Evolutionary conservation across 345 rosid species (phyloP).

Genomic region (Linum usitatissimum): DNA sequence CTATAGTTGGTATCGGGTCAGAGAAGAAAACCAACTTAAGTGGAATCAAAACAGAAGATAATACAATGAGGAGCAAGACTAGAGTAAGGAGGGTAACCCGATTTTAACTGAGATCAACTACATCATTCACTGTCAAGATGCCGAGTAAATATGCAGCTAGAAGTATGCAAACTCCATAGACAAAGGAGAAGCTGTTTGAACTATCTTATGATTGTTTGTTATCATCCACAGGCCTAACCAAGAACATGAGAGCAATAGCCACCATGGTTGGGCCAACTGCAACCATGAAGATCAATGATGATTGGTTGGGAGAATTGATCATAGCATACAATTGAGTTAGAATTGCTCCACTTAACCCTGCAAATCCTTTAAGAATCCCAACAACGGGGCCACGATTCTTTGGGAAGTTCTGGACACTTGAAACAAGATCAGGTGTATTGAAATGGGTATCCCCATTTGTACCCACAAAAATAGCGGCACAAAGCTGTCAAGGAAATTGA

Average conservation of each 20-base stretch:
- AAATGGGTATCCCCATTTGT: constrained; percentile 9
- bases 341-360: constrained; percentile 8
- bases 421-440: constrained; percentile 2
- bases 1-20: constrained; percentile 1
- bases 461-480: constrained; percentile 5
- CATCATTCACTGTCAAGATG: constrained; percentile 2
- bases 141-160: constrained; percentile 5
- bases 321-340: constrained; percentile 7
- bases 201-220: constrained; percentile 5
- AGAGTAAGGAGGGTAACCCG: background rate
- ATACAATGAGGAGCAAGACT: background rate
- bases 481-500: constrained; percentile 7
- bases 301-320: constrained; percentile 4
- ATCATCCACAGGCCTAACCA: constrained; percentile 3
- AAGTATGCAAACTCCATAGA: constrained; percentile 1
- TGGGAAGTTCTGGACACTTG: constrained; percentile 8
- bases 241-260: constrained; percentile 5
- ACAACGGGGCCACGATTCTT: constrained; percentile 10
- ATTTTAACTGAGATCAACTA: background rate
- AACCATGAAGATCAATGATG: constrained; percentile 10
- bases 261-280: constrained; percentile 9
- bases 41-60: constrained; percentile 4
- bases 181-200: constrained; percentile 3
- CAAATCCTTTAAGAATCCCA: constrained; percentile 9
- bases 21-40: constrained; percentile 22